A percentile compares a stretch with the other conserved stretches of the same genome.
Evolutionary conservation across 345 rosid species (phyloP).

Genomic region (Eucalyptus curtisii): DNA sequence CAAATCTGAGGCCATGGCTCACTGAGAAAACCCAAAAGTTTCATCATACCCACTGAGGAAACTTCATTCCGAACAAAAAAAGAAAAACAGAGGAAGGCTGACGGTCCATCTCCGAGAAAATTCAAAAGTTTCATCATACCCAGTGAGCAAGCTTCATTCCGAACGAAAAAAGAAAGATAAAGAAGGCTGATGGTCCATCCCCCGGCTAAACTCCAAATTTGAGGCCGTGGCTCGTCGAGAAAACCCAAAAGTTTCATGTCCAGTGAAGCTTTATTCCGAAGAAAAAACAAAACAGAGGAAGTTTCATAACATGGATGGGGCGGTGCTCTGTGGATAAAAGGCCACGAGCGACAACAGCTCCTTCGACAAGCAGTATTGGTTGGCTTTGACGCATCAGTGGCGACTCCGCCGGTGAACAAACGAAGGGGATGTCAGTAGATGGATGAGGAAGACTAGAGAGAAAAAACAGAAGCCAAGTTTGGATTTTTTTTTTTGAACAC

Average conservation of each 20-base stretch:
- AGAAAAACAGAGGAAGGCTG: background rate
- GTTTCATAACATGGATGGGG: background rate
- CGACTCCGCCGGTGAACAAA: background rate
- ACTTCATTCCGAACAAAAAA: background rate
- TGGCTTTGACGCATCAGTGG: background rate
- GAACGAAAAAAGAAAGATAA: fast-evolving
- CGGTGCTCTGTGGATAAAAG: background rate
- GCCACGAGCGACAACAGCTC: background rate
- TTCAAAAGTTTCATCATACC: too few species aligned
- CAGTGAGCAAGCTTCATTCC: too few species aligned
- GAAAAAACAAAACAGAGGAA: too few species aligned
- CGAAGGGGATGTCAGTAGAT: background rate
- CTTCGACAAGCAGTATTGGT: background rate
- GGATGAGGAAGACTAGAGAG: background rate
- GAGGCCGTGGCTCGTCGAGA: too few species aligned
- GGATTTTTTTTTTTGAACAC: background rate
- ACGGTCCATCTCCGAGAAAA: too few species aligned
- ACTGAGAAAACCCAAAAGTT: background rate
- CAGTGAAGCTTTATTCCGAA: background rate
- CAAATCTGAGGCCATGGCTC: background rate
- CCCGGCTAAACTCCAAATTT: too few species aligned
- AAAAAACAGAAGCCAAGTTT: background rate
- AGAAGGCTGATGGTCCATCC: too few species aligned
- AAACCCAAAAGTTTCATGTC: too few species aligned
- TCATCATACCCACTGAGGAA: background rate